Evolutionary conservation across 768 basidiomycete genomes (phyloP).

Genomic region (Kwoniella pini): DNA sequence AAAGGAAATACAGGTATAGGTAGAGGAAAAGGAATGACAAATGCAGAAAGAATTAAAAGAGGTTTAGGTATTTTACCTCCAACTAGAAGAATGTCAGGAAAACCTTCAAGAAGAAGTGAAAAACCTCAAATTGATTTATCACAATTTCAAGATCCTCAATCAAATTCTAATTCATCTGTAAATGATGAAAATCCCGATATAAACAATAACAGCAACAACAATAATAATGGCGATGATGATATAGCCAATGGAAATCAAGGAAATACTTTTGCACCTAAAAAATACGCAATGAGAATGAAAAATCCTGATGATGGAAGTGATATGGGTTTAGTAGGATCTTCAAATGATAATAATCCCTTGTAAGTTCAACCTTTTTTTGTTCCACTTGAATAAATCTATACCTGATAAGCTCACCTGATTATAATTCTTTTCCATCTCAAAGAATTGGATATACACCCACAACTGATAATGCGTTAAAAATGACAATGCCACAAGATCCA

Average conservation of each 20-base stretch:
- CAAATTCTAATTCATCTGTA: no score
- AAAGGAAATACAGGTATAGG: constrained; percentile 3
- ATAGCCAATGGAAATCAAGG: neutral
- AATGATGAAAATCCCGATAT: no score
- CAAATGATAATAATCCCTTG: constrained; percentile 3
- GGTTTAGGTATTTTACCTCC: constrained; percentile 39
- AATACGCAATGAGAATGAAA: constrained; percentile 18
- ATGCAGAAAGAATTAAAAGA: constrained; percentile 33
- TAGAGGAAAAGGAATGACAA: constrained; percentile 25
- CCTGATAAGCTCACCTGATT: neutral
- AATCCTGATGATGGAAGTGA: constrained; percentile 24
- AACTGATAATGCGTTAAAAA: neutral
- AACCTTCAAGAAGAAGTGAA: constrained; percentile 11
- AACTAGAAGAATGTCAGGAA: constrained; percentile 30
- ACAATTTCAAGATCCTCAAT: neutral
- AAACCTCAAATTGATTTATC: neutral
- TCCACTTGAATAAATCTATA: neutral
- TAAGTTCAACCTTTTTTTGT: neutral
- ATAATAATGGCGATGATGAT: neutral
- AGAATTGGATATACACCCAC: constrained; percentile 11
- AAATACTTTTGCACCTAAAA: neutral
- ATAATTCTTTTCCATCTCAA: neutral
- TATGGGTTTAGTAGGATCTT: constrained; percentile 17
- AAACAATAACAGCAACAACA: neutral
- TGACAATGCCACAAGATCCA: constrained; percentile 10